Evolutionary conservation across 2,329 filamentous ascomycete genomes (phyloP).

Genomic region (Pyrenophora graminea): DNA sequence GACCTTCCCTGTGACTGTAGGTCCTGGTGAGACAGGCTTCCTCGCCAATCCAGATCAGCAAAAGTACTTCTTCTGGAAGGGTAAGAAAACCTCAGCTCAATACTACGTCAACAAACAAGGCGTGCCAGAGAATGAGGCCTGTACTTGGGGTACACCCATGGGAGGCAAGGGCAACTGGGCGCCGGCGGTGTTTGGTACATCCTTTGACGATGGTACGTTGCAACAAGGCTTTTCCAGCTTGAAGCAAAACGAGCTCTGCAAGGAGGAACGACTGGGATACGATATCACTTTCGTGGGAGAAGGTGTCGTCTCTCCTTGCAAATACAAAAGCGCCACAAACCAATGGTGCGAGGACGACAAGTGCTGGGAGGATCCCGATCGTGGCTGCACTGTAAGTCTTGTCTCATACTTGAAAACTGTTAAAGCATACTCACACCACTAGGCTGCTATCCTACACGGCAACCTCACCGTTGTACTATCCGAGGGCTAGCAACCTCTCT

Average conservation of each 20-base stretch:
- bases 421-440: neutral
- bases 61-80: constrained; percentile 78
- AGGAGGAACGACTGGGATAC: constrained; percentile 69
- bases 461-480: constrained; percentile 35
- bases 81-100: constrained; percentile 79
- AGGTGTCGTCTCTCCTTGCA: constrained; percentile 52
- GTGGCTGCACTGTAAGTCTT: constrained; percentile 78
- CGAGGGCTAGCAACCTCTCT: constrained; percentile 21
- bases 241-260: constrained; percentile 82
- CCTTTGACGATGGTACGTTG: constrained; percentile 57
- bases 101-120: constrained; percentile 95
- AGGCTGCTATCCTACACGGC: constrained; percentile 32
- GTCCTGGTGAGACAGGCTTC: constrained; percentile 61
- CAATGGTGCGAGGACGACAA: constrained; percentile 60
- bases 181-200: constrained; percentile 82
- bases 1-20: constrained; percentile 73
- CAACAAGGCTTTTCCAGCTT: constrained; percentile 76
- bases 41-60: constrained; percentile 76
- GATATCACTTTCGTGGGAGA: constrained; percentile 77
- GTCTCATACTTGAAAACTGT: neutral
- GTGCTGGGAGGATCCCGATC: constrained; percentile 50
- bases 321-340: constrained; percentile 70
- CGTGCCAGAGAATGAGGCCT: constrained; percentile 67
- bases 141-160: constrained; percentile 72
- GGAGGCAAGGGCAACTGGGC: constrained; percentile 77